Evolutionary conservation across 2,329 filamentous ascomycete species (phyloP).

Genomic region (Periconia digitata): DNA sequence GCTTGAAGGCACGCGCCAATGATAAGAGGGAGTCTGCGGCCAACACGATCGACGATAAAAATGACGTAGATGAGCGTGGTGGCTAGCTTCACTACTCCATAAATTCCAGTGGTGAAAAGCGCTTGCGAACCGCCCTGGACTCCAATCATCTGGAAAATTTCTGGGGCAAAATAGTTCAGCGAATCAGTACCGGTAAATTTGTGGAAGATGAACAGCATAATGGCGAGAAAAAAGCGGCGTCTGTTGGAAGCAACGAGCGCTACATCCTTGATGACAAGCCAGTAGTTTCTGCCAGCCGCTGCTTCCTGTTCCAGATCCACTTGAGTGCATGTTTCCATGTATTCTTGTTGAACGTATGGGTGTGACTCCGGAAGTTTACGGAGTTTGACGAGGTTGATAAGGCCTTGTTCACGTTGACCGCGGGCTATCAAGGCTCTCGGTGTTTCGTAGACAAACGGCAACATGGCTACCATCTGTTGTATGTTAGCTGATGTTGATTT

Average conservation of each 20-base stretch:
- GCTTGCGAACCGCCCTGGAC: constrained; percentile 12
- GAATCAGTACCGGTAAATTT: constrained; percentile 47
- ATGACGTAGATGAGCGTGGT: constrained; percentile 37
- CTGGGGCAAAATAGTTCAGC: constrained; percentile 46
- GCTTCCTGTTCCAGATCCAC: constrained; percentile 36
- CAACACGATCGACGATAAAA: constrained; percentile 37
- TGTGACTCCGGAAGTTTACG: constrained; percentile 44
- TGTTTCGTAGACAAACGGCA: background rate
- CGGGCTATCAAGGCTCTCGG: constrained; percentile 22
- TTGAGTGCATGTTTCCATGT: constrained; percentile 42
- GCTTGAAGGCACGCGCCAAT: constrained; percentile 34
- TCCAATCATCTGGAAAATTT: constrained; percentile 46
- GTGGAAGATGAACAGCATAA: constrained; percentile 45
- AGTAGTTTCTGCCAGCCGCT: constrained; percentile 24
- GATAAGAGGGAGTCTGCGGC: constrained; percentile 32
- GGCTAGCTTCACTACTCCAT: constrained; percentile 39
- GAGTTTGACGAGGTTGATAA: constrained; percentile 43
- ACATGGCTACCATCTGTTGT: background rate
- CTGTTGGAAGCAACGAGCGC: constrained; percentile 28
- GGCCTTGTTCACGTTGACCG: constrained; percentile 30
- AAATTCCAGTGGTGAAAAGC: constrained; percentile 44
- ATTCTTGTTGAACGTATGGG: constrained; percentile 38
- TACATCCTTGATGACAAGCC: constrained; percentile 38
- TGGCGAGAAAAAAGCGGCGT: constrained; percentile 38
- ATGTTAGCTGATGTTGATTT: too few relatives aligned